phyloP scores from a whole-genome alignment of 148 eudicot species.

The Rhododendron griersonianum region DNA sequence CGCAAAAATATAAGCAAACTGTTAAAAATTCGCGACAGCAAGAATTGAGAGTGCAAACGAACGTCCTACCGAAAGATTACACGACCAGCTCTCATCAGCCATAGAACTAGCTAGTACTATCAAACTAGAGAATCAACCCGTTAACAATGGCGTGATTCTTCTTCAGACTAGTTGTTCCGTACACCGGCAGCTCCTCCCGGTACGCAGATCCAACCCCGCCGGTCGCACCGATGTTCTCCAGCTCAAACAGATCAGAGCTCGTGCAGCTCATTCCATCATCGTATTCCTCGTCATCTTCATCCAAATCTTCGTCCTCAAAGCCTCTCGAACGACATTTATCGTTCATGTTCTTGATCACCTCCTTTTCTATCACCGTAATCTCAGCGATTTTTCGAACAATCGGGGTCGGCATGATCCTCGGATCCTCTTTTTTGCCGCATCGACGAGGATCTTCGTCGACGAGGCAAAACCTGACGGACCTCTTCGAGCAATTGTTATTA shows the following conservation, averaged over 20 bases:
- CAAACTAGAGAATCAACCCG: constrained; percentile 23
- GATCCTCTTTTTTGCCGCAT: constrained; percentile 29
- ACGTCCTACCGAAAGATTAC: not conserved
- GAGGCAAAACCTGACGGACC: constrained; percentile 46
- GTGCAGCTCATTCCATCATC: constrained; percentile 42
- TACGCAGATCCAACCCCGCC: constrained; percentile 26
- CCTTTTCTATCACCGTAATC: constrained; percentile 6
- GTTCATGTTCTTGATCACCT: constrained; percentile 12
- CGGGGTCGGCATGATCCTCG: constrained; percentile 12
- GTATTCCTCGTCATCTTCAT: constrained; percentile 14
- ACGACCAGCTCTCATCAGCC: not conserved
- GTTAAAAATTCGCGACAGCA: not conserved
- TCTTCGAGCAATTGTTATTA: constrained; percentile 28
- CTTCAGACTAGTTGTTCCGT: constrained; percentile 38
- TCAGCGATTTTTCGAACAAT: not conserved
- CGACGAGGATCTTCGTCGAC: constrained; percentile 41
- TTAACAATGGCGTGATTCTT: constrained; percentile 36
- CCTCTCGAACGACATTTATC: not conserved
- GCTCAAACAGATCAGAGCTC: constrained; percentile 50
- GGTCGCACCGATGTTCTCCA: constrained; percentile 33
- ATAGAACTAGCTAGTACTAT: not conserved
- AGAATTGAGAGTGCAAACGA: not conserved
- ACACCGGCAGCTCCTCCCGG: constrained; percentile 46
- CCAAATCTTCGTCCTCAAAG: not conserved
- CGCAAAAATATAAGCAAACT: not conserved